A percentile compares a stretch with the other conserved stretches of the same genome.
phyloP scores from a whole-genome alignment of 208 protist genomes.

The Acanthamoeba castellanii region DNA sequence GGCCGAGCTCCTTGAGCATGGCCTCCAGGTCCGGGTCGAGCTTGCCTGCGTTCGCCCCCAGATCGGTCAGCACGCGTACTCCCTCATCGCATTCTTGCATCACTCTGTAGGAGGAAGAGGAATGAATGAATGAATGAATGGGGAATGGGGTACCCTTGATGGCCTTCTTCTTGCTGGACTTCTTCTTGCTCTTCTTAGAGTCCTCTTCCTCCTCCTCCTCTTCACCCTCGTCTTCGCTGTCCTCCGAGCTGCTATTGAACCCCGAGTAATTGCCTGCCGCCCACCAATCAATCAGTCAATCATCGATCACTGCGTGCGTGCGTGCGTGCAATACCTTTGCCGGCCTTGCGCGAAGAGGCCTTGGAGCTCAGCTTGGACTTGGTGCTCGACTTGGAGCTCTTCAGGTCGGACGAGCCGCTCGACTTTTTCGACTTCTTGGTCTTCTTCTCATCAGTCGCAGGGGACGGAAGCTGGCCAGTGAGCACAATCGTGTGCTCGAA shows the following conservation, averaged over 20 bases:
- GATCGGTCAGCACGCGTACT: background rate
- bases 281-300: background rate
- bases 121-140: no score
- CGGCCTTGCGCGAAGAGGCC: background rate
- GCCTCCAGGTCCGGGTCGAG: background rate
- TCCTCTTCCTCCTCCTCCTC: background rate
- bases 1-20: slow-evolving; percentile 38
- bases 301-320: background rate
- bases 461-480: background rate
- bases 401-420: background rate
- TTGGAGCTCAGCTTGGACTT: slow-evolving; percentile 10
- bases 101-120: no score
- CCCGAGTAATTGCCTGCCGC: slow-evolving; percentile 14
- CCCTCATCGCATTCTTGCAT: background rate
- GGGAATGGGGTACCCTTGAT: background rate
- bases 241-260: background rate
- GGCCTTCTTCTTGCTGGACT: background rate
- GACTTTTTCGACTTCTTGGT: background rate
- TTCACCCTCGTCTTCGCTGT: background rate
- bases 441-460: background rate
- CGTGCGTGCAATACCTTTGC: background rate
- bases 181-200: slow-evolving; percentile 28
- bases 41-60: background rate
- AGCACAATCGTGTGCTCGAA: slow-evolving; percentile 41
- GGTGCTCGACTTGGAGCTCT: slow-evolving; percentile 2